These are phyloP conservation scores for Naegleria gruberi DNA, from an alignment of 208 protist genomes.

Conservation along the genomic window DNA sequence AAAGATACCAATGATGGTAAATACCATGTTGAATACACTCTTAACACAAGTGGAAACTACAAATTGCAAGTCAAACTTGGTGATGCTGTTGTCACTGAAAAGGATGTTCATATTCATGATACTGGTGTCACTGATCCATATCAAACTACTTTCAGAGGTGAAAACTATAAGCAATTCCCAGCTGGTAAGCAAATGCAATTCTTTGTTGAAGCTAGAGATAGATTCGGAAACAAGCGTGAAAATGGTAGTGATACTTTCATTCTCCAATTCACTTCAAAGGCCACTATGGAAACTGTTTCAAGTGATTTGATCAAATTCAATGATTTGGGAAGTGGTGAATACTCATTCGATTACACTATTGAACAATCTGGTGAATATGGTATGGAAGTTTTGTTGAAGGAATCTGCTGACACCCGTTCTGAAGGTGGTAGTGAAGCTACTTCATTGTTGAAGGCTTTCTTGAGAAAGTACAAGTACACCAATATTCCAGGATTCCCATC, in stretches of 20 bases:
- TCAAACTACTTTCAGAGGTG: neutral
- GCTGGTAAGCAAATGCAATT: neutral
- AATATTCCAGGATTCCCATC: neutral
- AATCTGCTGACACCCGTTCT: neutral
- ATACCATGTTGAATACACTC: neutral
- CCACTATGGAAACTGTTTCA: neutral
- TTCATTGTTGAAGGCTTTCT: neutral
- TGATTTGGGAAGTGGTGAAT: neutral
- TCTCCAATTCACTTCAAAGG: neutral
- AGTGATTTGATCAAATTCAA: neutral
- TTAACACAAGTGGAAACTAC: neutral
- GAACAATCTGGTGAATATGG: constrained; percentile 12
- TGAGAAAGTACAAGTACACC: neutral
- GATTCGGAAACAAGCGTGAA: neutral
- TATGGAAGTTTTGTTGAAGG: constrained; percentile 14
- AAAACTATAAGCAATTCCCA: neutral
- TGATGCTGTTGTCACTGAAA: neutral
- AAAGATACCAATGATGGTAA: neutral
- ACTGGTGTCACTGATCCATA: neutral
- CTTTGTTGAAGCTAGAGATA: neutral
- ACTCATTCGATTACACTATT: neutral
- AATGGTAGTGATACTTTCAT: neutral
- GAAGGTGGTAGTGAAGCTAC: neutral
- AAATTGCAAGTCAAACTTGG: neutral
- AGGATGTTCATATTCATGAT: neutral